phyloP scores from a whole-genome alignment of 345 rosid species.

The Geranium brycei region DNA sequence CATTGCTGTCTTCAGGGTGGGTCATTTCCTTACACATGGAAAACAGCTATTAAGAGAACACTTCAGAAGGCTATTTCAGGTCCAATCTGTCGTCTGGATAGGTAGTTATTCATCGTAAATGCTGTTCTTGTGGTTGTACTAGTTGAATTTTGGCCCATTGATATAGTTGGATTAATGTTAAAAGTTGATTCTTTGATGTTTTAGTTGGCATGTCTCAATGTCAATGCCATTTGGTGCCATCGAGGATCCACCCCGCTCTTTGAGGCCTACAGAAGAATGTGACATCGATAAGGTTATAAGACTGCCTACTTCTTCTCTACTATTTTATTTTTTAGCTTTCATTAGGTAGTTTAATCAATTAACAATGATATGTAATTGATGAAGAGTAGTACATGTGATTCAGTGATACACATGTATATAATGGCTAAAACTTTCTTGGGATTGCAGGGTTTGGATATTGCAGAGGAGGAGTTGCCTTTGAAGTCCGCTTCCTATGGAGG shows the following conservation, averaged over 20 bases:
- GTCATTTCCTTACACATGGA: conserved; percentile 91
- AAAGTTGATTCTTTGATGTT: conserved; percentile 11
- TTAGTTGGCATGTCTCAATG: conserved; percentile 72
- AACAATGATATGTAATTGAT: no score
- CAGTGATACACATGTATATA: no score
- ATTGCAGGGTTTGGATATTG: conserved; percentile 47
- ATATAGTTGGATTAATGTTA: neutral
- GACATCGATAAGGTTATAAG: conserved; percentile 47
- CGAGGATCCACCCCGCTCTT: conserved; percentile 62
- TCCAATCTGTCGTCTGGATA: conserved; percentile 60
- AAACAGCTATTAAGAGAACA: conserved; percentile 70
- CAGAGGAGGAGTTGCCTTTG: conserved; percentile 55
- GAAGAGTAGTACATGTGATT: neutral
- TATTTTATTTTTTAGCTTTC: neutral
- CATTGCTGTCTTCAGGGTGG: conserved; percentile 58
- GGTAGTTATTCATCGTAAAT: conserved; percentile 15
- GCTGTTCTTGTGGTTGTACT: no score
- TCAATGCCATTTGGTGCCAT: conserved; percentile 60
- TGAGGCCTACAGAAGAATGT: conserved; percentile 50
- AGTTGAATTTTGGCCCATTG: neutral
- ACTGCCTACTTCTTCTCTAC: conserved; percentile 1
- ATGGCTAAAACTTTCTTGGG: conserved; percentile 6
- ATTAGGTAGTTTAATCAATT: neutral
- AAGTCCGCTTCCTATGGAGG: conserved; percentile 50
- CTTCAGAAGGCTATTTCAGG: conserved; percentile 49